Evolutionary conservation across 2,329 filamentous ascomycete species (phyloP), one percentile per base, ranked within the genome.

Genomic region (Lizonia empirigonia): DNA sequence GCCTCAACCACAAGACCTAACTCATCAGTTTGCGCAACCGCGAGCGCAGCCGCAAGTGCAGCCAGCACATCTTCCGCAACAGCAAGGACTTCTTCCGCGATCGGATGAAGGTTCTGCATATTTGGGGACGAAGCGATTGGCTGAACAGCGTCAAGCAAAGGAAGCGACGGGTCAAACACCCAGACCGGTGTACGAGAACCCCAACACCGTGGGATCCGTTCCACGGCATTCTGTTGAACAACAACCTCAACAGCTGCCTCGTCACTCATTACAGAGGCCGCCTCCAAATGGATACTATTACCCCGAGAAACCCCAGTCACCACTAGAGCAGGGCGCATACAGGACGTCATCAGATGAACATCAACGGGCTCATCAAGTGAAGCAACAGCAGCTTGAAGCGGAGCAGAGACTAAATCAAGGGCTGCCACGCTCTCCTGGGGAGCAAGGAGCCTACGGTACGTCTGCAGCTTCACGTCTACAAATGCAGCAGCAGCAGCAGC

Each of bases 251-350:
- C 40, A 44, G 5, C 39, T 51, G 32, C 22, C 30, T 34, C 53
- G 40, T 32, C 58, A 61, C 44, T 33, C 20, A 35, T 39, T 42
- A 27, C 54, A 45, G 29, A 52, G 46, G 12, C 52, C 55, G 34
- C 59, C 60, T 33, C 41, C 55, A 7, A 62, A 51, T 32, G 64
- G 62, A n/a, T 67, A 67, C 37, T 68, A 65, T 39, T 58, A 65
- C 36, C 63, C 65, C 9, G 56, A 61, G 26, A 49, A 46, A 19
- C 47, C 46, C 20, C 46, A 44, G 16, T 30, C 53, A 27, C 13
- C 41, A 34, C 30, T 38, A 27, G 53, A 61, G 24, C 51, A 49
- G 23, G 60, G 58, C 19, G 60, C 59, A 13, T 60, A 63, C 34
- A 35, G 39, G n/a, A 47, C 54, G 5, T 58, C 58, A 24, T 41